A percentile compares a stretch with the other conserved stretches of the same genome.
phyloP scores from a whole-genome alignment of 306 rosid genomes.

The Acacia crassicarpa region DNA sequence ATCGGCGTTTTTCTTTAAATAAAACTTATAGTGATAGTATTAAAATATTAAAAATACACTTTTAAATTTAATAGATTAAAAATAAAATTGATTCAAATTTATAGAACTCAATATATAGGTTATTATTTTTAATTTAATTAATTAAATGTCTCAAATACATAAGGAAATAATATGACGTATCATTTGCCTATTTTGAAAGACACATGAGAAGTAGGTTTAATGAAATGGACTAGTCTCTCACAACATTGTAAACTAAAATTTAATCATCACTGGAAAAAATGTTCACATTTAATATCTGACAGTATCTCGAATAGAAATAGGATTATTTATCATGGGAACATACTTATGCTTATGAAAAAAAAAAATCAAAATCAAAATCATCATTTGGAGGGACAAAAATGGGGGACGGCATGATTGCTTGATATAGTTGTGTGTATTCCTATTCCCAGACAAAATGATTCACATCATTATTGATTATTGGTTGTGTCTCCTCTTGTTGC shows the following conservation, averaged over 20 bases:
- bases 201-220: fast-evolving
- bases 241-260: fast-evolving
- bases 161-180: no score
- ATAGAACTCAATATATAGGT: no score
- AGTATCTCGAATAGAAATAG: no score
- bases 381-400: background rate
- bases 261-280: fast-evolving
- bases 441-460: slow-evolving; percentile 11
- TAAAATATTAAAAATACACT: no score
- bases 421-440: background rate
- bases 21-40: no score
- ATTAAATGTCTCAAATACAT: no score
- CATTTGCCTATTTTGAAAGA: no score
- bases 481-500: background rate
- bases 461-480: background rate
- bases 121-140: no score
- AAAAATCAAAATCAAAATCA: background rate
- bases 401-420: background rate
- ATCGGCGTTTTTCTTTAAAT: no score
- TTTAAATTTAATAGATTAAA: no score
- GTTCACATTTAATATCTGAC: fast-evolving
- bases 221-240: fast-evolving
- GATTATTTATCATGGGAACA: fast-evolving
- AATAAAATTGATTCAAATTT: no score
- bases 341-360: fast-evolving